phyloP scores from a whole-genome alignment of 768 basidiomycete genomes.

The Lactifluus pinguis region DNA sequence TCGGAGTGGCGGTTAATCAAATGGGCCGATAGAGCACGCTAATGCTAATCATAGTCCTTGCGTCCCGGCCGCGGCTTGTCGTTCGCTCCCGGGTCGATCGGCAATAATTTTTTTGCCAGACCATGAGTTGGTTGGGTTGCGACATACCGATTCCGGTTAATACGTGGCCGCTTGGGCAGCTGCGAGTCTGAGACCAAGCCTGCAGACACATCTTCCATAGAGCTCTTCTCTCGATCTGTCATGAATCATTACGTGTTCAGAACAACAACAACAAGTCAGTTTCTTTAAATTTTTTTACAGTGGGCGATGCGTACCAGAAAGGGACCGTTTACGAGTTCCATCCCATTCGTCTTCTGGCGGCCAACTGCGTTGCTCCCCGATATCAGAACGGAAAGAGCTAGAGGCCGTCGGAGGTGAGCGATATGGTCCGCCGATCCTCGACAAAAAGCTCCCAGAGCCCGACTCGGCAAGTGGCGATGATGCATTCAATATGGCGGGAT shows the following conservation, averaged over 20 bases:
- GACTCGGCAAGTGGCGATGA: slow-evolving; percentile 1
- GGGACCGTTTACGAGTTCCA: slow-evolving; percentile 52
- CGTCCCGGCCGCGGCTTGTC: slow-evolving; percentile 46
- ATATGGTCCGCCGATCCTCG: slow-evolving; percentile 59
- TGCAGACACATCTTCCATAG: slow-evolving; percentile 27
- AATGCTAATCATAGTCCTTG: slow-evolving; percentile 37
- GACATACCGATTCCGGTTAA: slow-evolving; percentile 45
- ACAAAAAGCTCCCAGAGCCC: slow-evolving; percentile 34
- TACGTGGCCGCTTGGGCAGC: slow-evolving; percentile 51
- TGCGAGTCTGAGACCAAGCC: slow-evolving; percentile 32
- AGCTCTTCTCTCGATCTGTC: slow-evolving; percentile 58
- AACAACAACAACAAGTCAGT: neutral
- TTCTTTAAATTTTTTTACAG: too few relatives aligned
- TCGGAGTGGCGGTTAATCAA: neutral
- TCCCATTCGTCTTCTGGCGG: slow-evolving; percentile 56
- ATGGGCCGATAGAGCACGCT: neutral
- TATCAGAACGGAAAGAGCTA: slow-evolving; percentile 13
- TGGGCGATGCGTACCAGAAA: slow-evolving; percentile 43
- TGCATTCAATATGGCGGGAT: neutral
- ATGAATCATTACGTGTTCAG: neutral
- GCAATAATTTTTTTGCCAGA: slow-evolving; percentile 49
- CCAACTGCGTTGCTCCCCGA: slow-evolving; percentile 16
- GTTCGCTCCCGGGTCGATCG: slow-evolving; percentile 51
- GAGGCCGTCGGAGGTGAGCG: slow-evolving; percentile 24
- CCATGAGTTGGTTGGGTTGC: slow-evolving; percentile 27